Base-by-base conservation (phyloP, 768 basidiomycete species). In the Infundibulicybe gibba region DNA sequence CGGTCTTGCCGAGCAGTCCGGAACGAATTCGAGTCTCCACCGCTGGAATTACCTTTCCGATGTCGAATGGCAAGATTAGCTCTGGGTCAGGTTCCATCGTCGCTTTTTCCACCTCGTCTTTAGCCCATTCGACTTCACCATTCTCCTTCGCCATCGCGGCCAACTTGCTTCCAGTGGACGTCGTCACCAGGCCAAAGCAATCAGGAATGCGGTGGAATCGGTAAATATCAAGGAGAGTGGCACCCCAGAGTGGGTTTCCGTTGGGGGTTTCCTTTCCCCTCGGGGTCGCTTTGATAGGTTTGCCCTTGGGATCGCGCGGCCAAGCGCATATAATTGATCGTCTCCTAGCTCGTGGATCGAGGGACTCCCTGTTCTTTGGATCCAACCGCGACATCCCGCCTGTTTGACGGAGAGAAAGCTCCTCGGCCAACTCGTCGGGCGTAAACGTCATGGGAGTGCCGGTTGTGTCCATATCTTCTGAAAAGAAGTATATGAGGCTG, bases 221-320 rank as follows among this genome's bases (percentile, higher is more conserved):
- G 49, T 64, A 76, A 46, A 78, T 75, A 44, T 77, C 71, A 21
- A 63, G 60, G 1, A 75, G 50, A 1, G 70, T 70, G 10, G 65
- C 66, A 38, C 75, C 74, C 75, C 75, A 78, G 12, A 66, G 51
- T 37, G 62, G 56, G 6, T 62, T 20, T 0, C 57, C 55, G 45
- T 70, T 70, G 0, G 63, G 52, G 6, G 66, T 51, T 40, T 41
- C 44, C 49, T 72, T 72, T 8, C 69, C 72, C 0, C 41, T 16
- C 15, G 39, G 15, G 15, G 53, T 52, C 19, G 47, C 50, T 6
- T 54, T 48, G 6, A 64, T 52, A 13, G 45, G 17, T 2, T 44
- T 9, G 4, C 67, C 65, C 0, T 61, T 50, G 0, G 66, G 61
- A 41, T 63, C 61, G 43, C 69, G 63, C 5, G 64, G 64, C 67